Base-by-base conservation (phyloP, 202 grass and related monocot species). In the Eragrostis tef region DNA sequence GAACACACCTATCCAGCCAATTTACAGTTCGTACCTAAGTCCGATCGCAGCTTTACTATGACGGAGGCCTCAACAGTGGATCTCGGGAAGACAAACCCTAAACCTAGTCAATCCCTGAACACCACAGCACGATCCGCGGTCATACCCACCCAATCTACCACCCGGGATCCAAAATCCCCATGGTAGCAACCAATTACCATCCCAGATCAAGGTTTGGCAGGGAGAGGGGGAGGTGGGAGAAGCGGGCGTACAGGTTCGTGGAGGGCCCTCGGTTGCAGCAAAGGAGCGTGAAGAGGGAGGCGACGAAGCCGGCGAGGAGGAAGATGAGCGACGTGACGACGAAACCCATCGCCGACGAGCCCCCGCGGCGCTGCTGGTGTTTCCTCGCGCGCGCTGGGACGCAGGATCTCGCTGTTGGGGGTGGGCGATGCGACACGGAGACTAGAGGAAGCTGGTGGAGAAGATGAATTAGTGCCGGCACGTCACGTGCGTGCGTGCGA, bases 241-340 rank as follows among this genome's bases (percentile, higher is more conserved):
- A 27, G 15, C 7, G 64, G 27, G 7, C 84, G 54, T 92, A 99
- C 96, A 99, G 87, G 90, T 99, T 99, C 85, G 96, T 99, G 81
- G 96, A 95, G 3, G 93, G 50, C 69, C 96, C 93, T 63, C 96
- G 89, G 80, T 91, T 99, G 90, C 90, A 99, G 87, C 90, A 99
- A 74, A 99, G 78, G 76, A 86, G 90, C 79, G 90, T 79, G 62
- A 83, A 75, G 49, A 91, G 78, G 81, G 87, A 93, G 74, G 89
- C 90, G 74, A 83, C 82, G 73, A 93, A 25, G 80, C 96, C 96
- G 42, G 88, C 96, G 78, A 90, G 58, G 66, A 88, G 68, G 89
- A 99, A 99, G 82, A 99, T 92, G 78, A 85, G 39, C 51, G 89
- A 86, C 70, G 93, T 96, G 67, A 84, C 59, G 81, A 75, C 75